These are phyloP conservation scores for Ogataea trehalophila DNA, from an alignment of 805 yeast species.

Conservation along the genomic window DNA sequence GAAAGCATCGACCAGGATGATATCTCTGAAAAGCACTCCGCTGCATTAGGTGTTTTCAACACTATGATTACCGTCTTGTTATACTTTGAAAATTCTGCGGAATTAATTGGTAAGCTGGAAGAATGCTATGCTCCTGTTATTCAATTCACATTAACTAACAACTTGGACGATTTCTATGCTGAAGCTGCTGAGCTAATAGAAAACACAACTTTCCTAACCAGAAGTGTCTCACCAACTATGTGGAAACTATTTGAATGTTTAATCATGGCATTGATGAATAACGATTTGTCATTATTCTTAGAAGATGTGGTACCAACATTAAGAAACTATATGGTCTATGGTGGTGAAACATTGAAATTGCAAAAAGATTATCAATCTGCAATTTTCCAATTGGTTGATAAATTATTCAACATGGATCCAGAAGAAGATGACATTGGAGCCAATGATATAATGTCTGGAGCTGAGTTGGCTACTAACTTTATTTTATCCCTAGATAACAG, in stretches of 20 bases:
- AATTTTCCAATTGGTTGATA: constrained; percentile 45
- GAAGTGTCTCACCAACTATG: constrained; percentile 60
- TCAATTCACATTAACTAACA: constrained; percentile 56
- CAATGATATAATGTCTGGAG: constrained; percentile 53
- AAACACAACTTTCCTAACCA: constrained; percentile 60
- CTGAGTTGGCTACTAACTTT: constrained; percentile 61
- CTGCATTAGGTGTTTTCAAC: constrained; percentile 80
- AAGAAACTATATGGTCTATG: constrained; percentile 65
- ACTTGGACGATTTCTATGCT: constrained; percentile 72
- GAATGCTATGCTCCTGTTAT: constrained; percentile 71
- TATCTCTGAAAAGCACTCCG: constrained; percentile 69
- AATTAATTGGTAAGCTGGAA: constrained; percentile 64
- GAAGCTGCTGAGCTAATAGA: constrained; percentile 82
- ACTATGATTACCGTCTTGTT: constrained; percentile 84
- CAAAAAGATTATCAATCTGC: constrained; percentile 45
- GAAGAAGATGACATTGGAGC: constrained; percentile 40
- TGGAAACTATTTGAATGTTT: constrained; percentile 67
- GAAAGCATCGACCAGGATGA: constrained; percentile 42
- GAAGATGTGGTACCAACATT: constrained; percentile 75
- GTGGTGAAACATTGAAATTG: constrained; percentile 41
- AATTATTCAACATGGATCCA: constrained; percentile 30
- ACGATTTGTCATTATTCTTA: constrained; percentile 57
- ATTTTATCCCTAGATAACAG: constrained; percentile 49
- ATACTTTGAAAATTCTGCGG: constrained; percentile 78
- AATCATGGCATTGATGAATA: constrained; percentile 31